Evolutionary conservation across 108 stramenopile species (phyloP), one percentile per base, ranked within the genome.

Genomic region (Schizochytrium sp.): DNA sequence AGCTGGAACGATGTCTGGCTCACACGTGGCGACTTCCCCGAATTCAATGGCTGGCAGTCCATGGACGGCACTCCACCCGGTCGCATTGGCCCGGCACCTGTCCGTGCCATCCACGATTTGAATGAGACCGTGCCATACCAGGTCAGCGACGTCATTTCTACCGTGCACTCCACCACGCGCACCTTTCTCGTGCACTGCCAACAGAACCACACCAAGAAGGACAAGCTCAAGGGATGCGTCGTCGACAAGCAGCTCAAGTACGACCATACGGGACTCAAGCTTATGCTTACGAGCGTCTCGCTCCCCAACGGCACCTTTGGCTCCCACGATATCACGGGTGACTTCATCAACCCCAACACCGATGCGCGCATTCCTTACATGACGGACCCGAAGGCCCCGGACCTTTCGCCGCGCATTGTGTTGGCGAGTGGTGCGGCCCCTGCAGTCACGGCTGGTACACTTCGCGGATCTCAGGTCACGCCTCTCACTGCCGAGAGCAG

Each of bases 1-100:
- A 53, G 48, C 51, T 83, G 76, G 76, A 83, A 47, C 28, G 76
- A 83, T 4, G 51, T 83, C 76, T 83, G 76, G 76, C 19, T 83
- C 12, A 12, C 19, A 5, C 76, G 76, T 34, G 23, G 51, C 76
- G 23, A 53, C 16, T 41, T 5, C 3, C n/a, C 45, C 48, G 28
- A 53, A 12, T 53, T 53, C 48, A 25, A 47, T 34, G 76, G 76
- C 12, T 83, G 76, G 76, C 76, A 83, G 76, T 45, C 43, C 51
- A 47, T 83, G 76, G 76, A 83, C 51, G 76, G 76, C 51, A 83
- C 76, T 6, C 76, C 76, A 0, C 76, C 76, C n/a, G 76, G 76
- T 23, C 45, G 51, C 48, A 83, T 83, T 23, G 76, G 76, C n/a
- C 76, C 76, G 19, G 76, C 76, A 12, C 48, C 76, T 6, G 76